Evolutionary conservation across 306 rosid species (phyloP).

Genomic region (Psophocarpus tetragonolobus): DNA sequence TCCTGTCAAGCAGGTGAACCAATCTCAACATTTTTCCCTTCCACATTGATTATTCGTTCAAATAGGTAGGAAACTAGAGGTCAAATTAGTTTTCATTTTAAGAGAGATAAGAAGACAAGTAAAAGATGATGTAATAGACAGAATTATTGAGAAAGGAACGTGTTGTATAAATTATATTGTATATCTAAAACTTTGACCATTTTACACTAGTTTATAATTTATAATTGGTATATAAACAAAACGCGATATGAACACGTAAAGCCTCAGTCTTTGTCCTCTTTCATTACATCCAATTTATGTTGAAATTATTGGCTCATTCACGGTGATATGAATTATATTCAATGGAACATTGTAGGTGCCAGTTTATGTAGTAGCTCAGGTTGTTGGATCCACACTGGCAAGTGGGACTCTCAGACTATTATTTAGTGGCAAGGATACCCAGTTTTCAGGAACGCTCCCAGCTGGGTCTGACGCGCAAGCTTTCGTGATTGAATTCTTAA

Average conservation of each 20-base stretch:
- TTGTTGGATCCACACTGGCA: constrained; percentile 79
- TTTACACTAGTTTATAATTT: not conserved
- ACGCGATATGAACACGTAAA: not conserved
- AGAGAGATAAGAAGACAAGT: not conserved
- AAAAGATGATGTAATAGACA: not conserved
- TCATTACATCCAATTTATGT: not conserved
- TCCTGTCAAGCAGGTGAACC: constrained; percentile 72
- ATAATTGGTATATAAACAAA: constrained; percentile 17
- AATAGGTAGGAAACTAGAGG: constrained; percentile 16
- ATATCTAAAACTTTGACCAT: not conserved
- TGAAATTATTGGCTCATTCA: not conserved
- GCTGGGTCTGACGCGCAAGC: constrained; percentile 58
- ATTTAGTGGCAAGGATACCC: constrained; percentile 50
- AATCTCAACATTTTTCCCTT: not conserved
- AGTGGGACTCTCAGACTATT: constrained; percentile 69
- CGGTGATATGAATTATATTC: not conserved
- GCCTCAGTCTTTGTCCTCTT: not conserved
- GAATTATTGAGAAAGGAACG: not conserved
- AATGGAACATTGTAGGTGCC: constrained; percentile 52
- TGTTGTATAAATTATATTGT: not conserved
- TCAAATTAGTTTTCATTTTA: constrained; percentile 12
- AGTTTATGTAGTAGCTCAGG: constrained; percentile 61
- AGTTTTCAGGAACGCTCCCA: constrained; percentile 69
- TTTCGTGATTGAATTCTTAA: constrained; percentile 76
- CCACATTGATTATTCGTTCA: not conserved